Evolutionary conservation across 2,329 filamentous ascomycete genomes (phyloP).

Genomic region (Aspergillus hiratsukae): DNA sequence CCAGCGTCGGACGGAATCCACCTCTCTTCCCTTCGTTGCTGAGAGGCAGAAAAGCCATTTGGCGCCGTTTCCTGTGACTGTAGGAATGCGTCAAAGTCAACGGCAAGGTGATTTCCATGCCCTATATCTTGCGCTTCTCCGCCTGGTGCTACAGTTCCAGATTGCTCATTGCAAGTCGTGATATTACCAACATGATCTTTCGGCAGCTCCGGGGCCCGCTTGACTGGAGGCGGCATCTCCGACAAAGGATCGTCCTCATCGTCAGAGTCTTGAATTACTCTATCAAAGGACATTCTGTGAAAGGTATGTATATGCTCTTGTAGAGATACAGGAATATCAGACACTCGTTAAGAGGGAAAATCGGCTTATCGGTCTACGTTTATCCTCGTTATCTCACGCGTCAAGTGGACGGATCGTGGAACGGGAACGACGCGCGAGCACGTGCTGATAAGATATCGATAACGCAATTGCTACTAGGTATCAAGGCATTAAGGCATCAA

Average conservation of each 20-base stretch:
- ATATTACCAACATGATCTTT: constrained; percentile 10
- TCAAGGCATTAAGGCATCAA: not conserved
- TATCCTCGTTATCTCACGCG: not conserved
- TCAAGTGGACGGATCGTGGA: not conserved
- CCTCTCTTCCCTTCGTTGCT: constrained; percentile 31
- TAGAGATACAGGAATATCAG: not conserved
- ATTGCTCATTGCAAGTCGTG: not conserved
- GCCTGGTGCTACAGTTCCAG: not conserved
- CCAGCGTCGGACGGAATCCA: constrained; percentile 30
- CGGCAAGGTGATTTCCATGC: constrained; percentile 19
- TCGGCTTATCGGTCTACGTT: not conserved
- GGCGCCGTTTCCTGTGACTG: constrained; percentile 25
- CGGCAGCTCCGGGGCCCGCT: constrained; percentile 13
- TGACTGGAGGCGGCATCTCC: constrained; percentile 18
- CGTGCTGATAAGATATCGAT: constrained; percentile 27
- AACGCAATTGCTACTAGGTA: not conserved
- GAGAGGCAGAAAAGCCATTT: constrained; percentile 22
- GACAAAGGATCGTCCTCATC: constrained; percentile 37
- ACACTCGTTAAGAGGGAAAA: not conserved
- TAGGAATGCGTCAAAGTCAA: constrained; percentile 38
- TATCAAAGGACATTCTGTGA: constrained; percentile 30
- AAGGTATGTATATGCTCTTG: not conserved
- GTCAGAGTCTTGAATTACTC: constrained; percentile 44
- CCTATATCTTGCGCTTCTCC: constrained; percentile 4
- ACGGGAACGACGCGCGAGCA: constrained; percentile 21